These are phyloP conservation scores for Alternaria ventricosa DNA, from an alignment of 2,329 filamentous ascomycete species.

Conservation along the genomic window DNA sequence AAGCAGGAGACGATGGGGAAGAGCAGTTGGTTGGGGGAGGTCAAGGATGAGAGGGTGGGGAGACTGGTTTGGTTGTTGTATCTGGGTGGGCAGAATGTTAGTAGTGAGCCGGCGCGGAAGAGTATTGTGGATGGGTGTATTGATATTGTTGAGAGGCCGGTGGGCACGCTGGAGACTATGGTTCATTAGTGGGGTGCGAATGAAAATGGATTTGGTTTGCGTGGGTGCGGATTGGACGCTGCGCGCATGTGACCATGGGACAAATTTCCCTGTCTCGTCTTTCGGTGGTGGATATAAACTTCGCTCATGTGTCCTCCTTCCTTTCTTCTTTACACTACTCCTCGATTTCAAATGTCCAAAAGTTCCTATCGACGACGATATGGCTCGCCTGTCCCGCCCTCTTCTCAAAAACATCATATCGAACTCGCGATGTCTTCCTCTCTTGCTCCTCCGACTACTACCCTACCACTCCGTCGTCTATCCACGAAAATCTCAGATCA, in stretches of 20 bases:
- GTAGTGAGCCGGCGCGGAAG: slow-evolving; percentile 79
- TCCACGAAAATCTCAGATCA: no score
- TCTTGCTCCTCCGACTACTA: not conserved
- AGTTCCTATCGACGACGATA: no score
- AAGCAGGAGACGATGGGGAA: slow-evolving; percentile 52
- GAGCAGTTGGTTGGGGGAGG: slow-evolving; percentile 69
- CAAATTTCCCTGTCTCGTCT: not conserved
- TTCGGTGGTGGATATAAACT: not conserved
- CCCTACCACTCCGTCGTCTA: not conserved
- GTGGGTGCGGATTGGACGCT: not conserved
- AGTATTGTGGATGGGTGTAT: slow-evolving; percentile 88
- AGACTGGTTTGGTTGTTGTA: slow-evolving; percentile 89
- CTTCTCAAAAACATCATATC: not conserved
- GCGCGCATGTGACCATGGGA: not conserved
- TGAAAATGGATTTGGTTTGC: no score
- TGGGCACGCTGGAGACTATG: slow-evolving; percentile 84
- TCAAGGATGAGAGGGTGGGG: slow-evolving; percentile 80
- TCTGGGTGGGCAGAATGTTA: slow-evolving; percentile 83
- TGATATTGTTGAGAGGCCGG: slow-evolving; percentile 83
- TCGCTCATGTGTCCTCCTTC: not conserved
- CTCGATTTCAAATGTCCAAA: not conserved
- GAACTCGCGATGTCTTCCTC: not conserved
- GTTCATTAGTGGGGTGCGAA: slow-evolving; percentile 53
- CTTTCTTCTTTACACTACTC: not conserved
- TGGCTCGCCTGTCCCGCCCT: not conserved